Evolutionary conservation across 768 basidiomycete species (phyloP).

Genomic region (Termitomyces sp.): DNA sequence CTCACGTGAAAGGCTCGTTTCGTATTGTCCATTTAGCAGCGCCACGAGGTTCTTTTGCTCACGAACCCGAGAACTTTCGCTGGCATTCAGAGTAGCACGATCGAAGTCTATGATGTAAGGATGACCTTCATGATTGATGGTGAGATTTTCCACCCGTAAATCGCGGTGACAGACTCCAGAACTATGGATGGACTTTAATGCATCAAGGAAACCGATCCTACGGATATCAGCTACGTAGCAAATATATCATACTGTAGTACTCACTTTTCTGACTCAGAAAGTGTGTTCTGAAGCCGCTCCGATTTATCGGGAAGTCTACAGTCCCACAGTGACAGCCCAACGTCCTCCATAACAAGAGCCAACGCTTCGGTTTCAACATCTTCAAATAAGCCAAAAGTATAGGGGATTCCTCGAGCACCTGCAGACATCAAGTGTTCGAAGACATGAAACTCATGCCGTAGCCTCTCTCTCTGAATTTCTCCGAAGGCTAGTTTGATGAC

Average conservation of each 20-base stretch:
- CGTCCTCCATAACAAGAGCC: conserved; percentile 3
- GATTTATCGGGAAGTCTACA: background rate
- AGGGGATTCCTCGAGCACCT: background rate
- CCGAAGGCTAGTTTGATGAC: conserved; percentile 13
- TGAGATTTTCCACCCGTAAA: conserved; percentile 17
- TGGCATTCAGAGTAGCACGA: conserved; percentile 3
- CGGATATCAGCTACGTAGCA: background rate
- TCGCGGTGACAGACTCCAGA: conserved; percentile 8
- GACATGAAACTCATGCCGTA: conserved; percentile 8
- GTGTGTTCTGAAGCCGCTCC: background rate
- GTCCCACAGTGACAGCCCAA: background rate
- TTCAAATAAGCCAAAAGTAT: background rate
- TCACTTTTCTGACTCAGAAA: background rate
- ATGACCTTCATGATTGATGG: conserved; percentile 9
- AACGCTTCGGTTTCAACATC: background rate
- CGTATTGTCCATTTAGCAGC: background rate
- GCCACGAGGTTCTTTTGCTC: background rate
- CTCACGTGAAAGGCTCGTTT: background rate
- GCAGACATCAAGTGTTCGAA: conserved; percentile 6
- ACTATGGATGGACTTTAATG: background rate
- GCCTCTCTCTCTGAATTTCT: background rate
- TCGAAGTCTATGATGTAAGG: conserved; percentile 21
- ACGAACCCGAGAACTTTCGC: background rate
- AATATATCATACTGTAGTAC: background rate
- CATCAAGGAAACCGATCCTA: background rate